These are phyloP conservation scores for Pythium volutum DNA, from an alignment of 352 stramenopile species.

Conservation along the genomic window DNA sequence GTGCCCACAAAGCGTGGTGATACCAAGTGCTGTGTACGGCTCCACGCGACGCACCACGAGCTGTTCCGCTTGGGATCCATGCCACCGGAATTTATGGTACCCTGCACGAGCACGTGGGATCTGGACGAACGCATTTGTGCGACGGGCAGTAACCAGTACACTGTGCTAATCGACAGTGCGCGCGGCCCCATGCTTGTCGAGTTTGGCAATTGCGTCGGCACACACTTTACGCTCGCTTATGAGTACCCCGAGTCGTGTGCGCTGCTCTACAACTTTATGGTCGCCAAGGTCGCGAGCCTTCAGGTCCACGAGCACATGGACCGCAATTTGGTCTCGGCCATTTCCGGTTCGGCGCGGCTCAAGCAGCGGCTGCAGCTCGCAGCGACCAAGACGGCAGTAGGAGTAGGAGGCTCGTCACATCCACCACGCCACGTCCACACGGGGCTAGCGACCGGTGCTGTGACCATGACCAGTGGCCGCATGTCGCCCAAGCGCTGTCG, in stretches of 20 bases:
- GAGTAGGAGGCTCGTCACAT: not conserved
- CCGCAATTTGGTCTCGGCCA: conserved; percentile 63
- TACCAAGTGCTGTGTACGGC: conserved; percentile 57
- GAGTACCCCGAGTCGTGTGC: conserved; percentile 54
- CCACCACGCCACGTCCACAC: not conserved
- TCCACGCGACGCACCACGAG: conserved; percentile 48
- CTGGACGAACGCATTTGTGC: conserved; percentile 72
- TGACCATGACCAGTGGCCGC: conserved; percentile 28
- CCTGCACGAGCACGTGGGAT: conserved; percentile 77
- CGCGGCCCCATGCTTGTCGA: conserved; percentile 76
- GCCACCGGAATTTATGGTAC: conserved; percentile 55
- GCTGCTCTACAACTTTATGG: conserved; percentile 56
- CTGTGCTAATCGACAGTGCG: conserved; percentile 74
- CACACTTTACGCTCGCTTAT: conserved; percentile 52
- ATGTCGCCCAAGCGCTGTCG: conserved; percentile 66
- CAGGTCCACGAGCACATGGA: conserved; percentile 71
- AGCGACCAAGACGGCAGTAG: conserved; percentile 38
- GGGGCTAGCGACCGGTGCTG: not conserved
- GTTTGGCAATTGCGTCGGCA: conserved; percentile 75
- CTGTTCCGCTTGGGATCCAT: conserved; percentile 24
- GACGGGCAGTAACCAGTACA: conserved; percentile 71
- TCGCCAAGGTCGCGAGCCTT: conserved; percentile 58
- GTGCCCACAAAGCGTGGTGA: conserved; percentile 57
- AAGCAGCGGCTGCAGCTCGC: conserved; percentile 45
- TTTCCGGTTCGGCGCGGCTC: conserved; percentile 51